Base-by-base conservation (phyloP, 768 basidiomycete genomes). In the Russula abietina region DNA sequence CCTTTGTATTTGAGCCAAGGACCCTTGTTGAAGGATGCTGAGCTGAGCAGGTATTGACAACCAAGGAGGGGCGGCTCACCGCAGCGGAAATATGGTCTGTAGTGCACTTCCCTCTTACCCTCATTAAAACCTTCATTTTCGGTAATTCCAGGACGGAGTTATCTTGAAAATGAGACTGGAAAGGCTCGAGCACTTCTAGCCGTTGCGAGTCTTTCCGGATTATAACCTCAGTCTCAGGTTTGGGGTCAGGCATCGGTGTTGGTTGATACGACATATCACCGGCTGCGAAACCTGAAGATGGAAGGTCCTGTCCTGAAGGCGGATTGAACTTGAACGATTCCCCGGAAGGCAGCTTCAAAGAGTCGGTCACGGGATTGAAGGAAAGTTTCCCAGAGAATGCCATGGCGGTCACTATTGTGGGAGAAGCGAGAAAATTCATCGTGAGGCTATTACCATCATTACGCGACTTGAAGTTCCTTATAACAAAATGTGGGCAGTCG, bases 1-100 rank as follows among this genome's bases (percentile, higher is more conserved):
- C 92, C 97, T 73, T 98, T 98, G 79, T 96, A 99, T 78, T 98
- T 98, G 67, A 99, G 77, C 97, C 97, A 99, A 38, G 94, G 92
- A 2, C 97, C 97, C 89, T 91, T 70, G 51, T 28, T 46, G 38
- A 24, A 28, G 54, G 54, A 33, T 22, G 17, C 30, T 46, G n/a
- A 62, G 41, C 38, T 16, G 12, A 12, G 17, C 14, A 17, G 56
- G 16, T 1, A 28, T 28, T 19, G 17, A 24, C 17, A 22, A 59
- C 28, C 57, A 48, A 11, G 12, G 41, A 14, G 26, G 16, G 10
- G 16, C 14, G 45, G 19, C 86, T 55, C 68, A 91, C 90, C 36
- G 97, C 97, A 43, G 97, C 97, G 38, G 91, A 94, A 61, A 98
- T 99, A 72, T 98, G 97, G 71, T 99, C 97, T 19, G 97, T 99